Base-by-base conservation (phyloP, 176 grass and related monocot genomes). In the Secale cereale region DNA sequence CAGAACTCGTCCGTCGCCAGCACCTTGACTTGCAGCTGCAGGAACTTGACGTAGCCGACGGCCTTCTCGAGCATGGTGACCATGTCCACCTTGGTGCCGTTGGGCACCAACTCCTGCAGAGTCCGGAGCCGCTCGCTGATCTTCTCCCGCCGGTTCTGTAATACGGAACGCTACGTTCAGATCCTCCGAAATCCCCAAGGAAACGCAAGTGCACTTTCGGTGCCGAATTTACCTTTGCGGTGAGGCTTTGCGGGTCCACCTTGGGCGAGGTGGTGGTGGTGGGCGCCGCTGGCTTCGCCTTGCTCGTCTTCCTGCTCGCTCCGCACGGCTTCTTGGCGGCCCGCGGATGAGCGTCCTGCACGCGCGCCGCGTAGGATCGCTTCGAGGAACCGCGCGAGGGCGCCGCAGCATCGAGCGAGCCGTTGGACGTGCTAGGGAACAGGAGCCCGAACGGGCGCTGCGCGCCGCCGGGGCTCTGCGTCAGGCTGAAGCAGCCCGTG, bases 21-120 rank as follows among this genome's bases (percentile, higher is more conserved):
- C 32, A 98, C 91, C 90, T 97, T 92, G 87, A 99, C 97, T 81
- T 99, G 97, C 28, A 99, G 20, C 87, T 99, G 97, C 43, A 99
- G 93, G 78, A 99, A 96, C 73, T 99, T 91, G 63, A 99, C 97
- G 84, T 99, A 92, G 88, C 76, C 82, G 54, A 57, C 5, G 71
- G 97, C 97, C 71, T 96, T 99, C 74, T 99, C 97, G 25, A 99
- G 89, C 97, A 99, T 99, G 63, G 94, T 96, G 45, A 96, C 93
- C 71, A 94, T 46, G 87, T 97, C 92, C 67, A 97, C 90, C 85
- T 99, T 97, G 43, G 90, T 92, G 45, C 97, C 94, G 62, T 91
- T 99, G 33, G 97, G 94, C 20, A 99, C 92, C n/a, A 99, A 84
- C 87, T 99, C 91, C 91, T 99, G 94, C 74, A 99, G 92, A 25